phyloP scores from a whole-genome alignment of 2,329 filamentous ascomycete species.

The Myrmaecium sp. region DNA sequence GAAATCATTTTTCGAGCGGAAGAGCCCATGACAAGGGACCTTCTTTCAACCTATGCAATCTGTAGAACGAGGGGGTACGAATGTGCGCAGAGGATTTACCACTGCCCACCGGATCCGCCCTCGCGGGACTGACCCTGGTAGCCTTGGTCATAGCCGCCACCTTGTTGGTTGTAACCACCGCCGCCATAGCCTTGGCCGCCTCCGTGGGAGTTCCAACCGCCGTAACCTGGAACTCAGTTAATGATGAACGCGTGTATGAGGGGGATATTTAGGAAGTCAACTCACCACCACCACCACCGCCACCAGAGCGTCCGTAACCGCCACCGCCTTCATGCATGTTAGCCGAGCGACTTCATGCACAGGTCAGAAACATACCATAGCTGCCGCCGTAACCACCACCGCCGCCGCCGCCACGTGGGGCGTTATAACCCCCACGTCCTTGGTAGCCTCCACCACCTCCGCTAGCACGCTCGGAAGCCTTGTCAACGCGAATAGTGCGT shows the following conservation, averaged over 20 bases:
- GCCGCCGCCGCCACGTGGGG: conserved; percentile 10
- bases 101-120: conserved; percentile 14
- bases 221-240: neutral
- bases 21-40: too few relatives aligned
- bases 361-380: conserved; percentile 9
- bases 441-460: conserved; percentile 30
- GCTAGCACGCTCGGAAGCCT: conserved; percentile 62
- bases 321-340: conserved; percentile 8
- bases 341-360: conserved; percentile 3
- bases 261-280: too few relatives aligned
- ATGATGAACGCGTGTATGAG: too few relatives aligned
- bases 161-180: conserved; percentile 9
- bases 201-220: conserved; percentile 2
- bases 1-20: too few relatives aligned
- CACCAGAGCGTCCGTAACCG: conserved; percentile 4
- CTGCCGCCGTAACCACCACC: conserved; percentile 11
- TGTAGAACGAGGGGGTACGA: too few relatives aligned
- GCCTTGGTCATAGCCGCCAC: conserved; percentile 11
- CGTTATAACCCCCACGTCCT: conserved; percentile 14
- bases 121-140: conserved; percentile 7
- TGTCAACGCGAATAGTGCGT: conserved; percentile 86
- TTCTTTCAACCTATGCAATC: too few relatives aligned
- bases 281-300: conserved; percentile 10
- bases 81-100: conserved; percentile 17
- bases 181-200: conserved; percentile 8